Evolutionary conservation across 176 grass and related monocot genomes (phyloP).

Genomic region (Microstegium vimineum): DNA sequence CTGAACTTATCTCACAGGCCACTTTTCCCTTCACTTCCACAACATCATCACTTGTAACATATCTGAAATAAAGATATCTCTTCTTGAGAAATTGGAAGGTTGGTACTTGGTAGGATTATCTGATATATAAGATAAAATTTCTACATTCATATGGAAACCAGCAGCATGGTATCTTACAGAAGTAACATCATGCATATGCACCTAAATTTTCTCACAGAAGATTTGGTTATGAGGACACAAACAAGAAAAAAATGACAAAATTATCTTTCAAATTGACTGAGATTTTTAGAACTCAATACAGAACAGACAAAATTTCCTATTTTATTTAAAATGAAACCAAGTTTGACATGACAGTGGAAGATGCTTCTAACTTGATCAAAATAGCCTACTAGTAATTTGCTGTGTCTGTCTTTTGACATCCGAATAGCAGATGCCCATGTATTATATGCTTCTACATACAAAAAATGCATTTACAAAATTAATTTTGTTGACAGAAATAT

Average conservation of each 20-base stretch:
- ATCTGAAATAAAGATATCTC: slow-evolving; percentile 29
- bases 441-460: background rate
- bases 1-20: slow-evolving; percentile 82
- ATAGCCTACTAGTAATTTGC: background rate
- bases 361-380: background rate
- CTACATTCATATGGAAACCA: background rate
- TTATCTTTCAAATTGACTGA: background rate
- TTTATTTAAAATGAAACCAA: background rate
- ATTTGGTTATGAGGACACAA: background rate
- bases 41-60: slow-evolving; percentile 67
- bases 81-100: background rate
- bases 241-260: background rate
- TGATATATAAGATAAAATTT: background rate
- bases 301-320: background rate
- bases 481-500: background rate
- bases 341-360: background rate
- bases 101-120: background rate
- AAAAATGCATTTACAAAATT: background rate
- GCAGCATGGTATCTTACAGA: background rate
- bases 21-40: slow-evolving; percentile 90
- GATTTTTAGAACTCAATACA: background rate
- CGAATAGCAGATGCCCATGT: background rate
- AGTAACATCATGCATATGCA: background rate
- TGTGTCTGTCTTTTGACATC: background rate
- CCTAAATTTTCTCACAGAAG: background rate